phyloP scores from a whole-genome alignment of 2,329 filamentous ascomycete genomes.

The Stachybotrys echinatus region DNA sequence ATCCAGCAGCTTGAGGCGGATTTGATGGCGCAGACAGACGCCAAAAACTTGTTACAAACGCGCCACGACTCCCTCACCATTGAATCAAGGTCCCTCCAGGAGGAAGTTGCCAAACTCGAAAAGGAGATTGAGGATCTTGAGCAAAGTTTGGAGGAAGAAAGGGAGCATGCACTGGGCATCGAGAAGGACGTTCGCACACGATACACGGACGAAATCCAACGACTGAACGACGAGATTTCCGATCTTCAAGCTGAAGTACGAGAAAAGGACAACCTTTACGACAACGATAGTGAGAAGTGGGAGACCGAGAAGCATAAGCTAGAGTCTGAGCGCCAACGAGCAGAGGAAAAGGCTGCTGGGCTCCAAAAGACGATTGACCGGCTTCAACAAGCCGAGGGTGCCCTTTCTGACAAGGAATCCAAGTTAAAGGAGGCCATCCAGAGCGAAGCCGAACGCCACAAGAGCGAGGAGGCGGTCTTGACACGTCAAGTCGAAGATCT shows the following conservation, averaged over 20 bases:
- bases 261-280: slow-evolving; percentile 65
- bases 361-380: slow-evolving; percentile 68
- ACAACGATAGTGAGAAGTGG: slow-evolving; percentile 69
- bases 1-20: slow-evolving; percentile 55
- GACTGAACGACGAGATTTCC: slow-evolving; percentile 54
- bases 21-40: slow-evolving; percentile 51
- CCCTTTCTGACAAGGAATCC: slow-evolving; percentile 61
- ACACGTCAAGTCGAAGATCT: slow-evolving; percentile 70
- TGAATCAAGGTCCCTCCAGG: slow-evolving; percentile 63
- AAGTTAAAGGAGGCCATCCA: slow-evolving; percentile 64
- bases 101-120: slow-evolving; percentile 50
- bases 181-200: slow-evolving; percentile 52
- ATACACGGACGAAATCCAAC: slow-evolving; percentile 40
- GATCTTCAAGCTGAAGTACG: slow-evolving; percentile 59
- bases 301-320: slow-evolving; percentile 58
- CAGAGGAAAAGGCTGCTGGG: slow-evolving; percentile 61
- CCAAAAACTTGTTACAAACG: slow-evolving; percentile 64
- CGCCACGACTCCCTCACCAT: slow-evolving; percentile 62
- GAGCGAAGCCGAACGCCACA: slow-evolving; percentile 67
- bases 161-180: slow-evolving; percentile 51
- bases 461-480: slow-evolving; percentile 64
- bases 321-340: slow-evolving; percentile 59
- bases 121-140: slow-evolving; percentile 42
- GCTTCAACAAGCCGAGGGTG: slow-evolving; percentile 63
- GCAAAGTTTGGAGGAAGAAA: slow-evolving; percentile 45